Percentiles rank a stretch among this genome's conserved stretches.
These are phyloP conservation scores for Agastache rugosa DNA, from an alignment of 257 asterid species.

Conservation along the genomic window DNA sequence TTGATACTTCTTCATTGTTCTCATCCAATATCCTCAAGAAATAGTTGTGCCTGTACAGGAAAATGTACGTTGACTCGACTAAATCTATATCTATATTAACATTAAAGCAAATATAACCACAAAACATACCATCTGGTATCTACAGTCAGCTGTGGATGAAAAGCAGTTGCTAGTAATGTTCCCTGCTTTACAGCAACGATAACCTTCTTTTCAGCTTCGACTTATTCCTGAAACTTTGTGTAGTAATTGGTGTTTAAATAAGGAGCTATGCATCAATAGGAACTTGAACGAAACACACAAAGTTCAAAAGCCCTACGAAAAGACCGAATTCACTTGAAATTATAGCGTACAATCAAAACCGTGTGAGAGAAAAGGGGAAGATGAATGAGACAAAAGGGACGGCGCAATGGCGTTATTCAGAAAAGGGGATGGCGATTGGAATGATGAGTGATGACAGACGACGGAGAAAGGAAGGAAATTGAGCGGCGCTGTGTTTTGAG, in stretches of 20 bases:
- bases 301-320: too few relatives aligned
- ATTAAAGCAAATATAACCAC: not conserved
- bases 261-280: not conserved
- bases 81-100: too few relatives aligned
- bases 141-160: slow-evolving; percentile 96
- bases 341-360: too few relatives aligned
- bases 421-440: too few relatives aligned
- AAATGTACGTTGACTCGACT: not conserved
- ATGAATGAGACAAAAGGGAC: too few relatives aligned
- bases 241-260: slow-evolving; percentile 10
- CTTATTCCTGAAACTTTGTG: slow-evolving; percentile 52
- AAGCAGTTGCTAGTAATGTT: slow-evolving; percentile 94
- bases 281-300: not conserved
- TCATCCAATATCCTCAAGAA: slow-evolving; percentile 74
- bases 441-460: too few relatives aligned
- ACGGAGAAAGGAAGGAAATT: too few relatives aligned
- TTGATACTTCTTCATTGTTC: slow-evolving; percentile 51
- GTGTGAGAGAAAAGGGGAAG: too few relatives aligned
- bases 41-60: slow-evolving; percentile 72
- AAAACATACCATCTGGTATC: slow-evolving; percentile 78
- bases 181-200: slow-evolving; percentile 97
- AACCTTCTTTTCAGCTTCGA: slow-evolving; percentile 54
- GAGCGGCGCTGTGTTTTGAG: too few relatives aligned
- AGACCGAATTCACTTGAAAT: too few relatives aligned
- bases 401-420: too few relatives aligned